Evolutionary conservation across 495 filamentous ascomycete species (phyloP), one percentile per base, ranked within the genome.

Genomic region (Penicillium nucicola): DNA sequence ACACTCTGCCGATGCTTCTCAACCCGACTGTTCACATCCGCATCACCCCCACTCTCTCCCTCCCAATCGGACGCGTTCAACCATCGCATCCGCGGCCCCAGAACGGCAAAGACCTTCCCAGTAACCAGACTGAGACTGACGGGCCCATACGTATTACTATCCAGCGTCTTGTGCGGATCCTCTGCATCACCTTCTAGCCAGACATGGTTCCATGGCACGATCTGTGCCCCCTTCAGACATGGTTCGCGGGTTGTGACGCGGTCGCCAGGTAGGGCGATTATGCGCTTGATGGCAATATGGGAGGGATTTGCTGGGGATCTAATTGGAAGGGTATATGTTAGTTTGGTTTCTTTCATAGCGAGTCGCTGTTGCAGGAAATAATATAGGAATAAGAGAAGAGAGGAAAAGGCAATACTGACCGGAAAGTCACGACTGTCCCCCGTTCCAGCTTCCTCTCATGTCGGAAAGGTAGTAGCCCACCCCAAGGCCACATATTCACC

Each of bases 81-180:
- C 60, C 56, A 64, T 35, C 71, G 60, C 58, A 85, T 74, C 46
- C 72, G 75, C 38, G 87, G 87, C 64, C 77, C 81, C 36, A 90
- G 48, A 7, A 89, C 72, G 52, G 81, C 80, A 19, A 79, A 77
- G 40, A 88, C 77, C 31, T 71, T 71, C 3, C 88, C 87, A 6
- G 79, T 76, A 22, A 92, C 76, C 36, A 92, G 57, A 56, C 75
- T 79, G 20, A 70, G 56, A 67, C 75, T 72, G 25, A 85, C 78
- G 1, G 88, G 86, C 4, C 88, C 88, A 60, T 89, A 90, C 20
- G 75, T 76, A 68, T 90, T 90, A 60, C 86, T 90, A 61, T 92
- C 88, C 45, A 81, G 62, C 53, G 80, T 83, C 52, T 77, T 70
- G 13, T 56, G 50, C 22, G 69, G 74, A 51, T 84, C 77, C 35